These are phyloP conservation scores for Multifurca ochricompacta DNA, from an alignment of 768 basidiomycete species.

Conservation along the genomic window DNA sequence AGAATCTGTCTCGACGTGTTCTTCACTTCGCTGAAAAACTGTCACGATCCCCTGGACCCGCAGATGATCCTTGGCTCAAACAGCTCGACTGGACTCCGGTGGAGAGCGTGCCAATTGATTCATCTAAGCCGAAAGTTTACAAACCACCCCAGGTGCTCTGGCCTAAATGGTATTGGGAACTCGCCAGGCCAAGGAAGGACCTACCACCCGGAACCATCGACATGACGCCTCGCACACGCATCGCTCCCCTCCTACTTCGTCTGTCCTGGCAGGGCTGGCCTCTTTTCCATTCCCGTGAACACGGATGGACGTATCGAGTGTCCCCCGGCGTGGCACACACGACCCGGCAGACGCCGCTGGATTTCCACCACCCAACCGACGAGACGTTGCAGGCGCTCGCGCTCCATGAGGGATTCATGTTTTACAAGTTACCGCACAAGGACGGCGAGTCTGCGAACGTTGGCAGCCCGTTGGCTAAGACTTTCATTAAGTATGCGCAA, in stretches of 20 bases:
- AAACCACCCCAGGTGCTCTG: slow-evolving; percentile 48
- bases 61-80: slow-evolving; percentile 46
- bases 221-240: slow-evolving; percentile 73
- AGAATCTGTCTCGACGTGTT: slow-evolving; percentile 31
- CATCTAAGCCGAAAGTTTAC: slow-evolving; percentile 9
- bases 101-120: neutral
- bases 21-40: slow-evolving; percentile 35
- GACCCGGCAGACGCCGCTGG: slow-evolving; percentile 39
- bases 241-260: slow-evolving; percentile 77
- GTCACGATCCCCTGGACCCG: slow-evolving; percentile 17
- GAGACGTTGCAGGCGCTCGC: slow-evolving; percentile 43
- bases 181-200: slow-evolving; percentile 64
- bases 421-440: slow-evolving; percentile 94
- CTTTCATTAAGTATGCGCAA: slow-evolving; percentile 81
- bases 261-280: slow-evolving; percentile 87
- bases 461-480: slow-evolving; percentile 85
- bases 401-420: slow-evolving; percentile 46
- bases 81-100: slow-evolving; percentile 63
- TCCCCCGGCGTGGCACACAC: slow-evolving; percentile 36
- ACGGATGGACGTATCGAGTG: slow-evolving; percentile 90
- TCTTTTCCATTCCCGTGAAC: slow-evolving; percentile 73
- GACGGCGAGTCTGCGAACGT: slow-evolving; percentile 94
- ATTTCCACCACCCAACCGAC: slow-evolving; percentile 60
- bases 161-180: slow-evolving; percentile 98
- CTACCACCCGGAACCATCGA: slow-evolving; percentile 67